Percentiles rank a stretch among this genome's conserved stretches.
These are phyloP conservation scores for Hypoxylon crocopeplum DNA, from an alignment of 495 filamentous ascomycete species.

Conservation along the genomic window DNA sequence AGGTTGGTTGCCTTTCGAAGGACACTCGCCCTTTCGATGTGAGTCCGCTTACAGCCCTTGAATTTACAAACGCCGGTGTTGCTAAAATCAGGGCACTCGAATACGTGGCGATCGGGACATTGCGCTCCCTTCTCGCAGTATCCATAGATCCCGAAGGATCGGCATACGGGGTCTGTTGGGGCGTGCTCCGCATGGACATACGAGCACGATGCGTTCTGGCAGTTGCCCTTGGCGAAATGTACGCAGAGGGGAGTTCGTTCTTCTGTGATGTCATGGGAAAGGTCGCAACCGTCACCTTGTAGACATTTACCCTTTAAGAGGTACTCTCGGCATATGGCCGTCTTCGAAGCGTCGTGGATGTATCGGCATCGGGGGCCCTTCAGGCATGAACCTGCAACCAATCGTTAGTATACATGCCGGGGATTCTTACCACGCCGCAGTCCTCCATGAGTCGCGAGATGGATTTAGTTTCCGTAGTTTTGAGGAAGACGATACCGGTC, in stretches of 20 bases:
- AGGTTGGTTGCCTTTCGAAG: constrained; percentile 53
- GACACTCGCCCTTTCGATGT: constrained; percentile 83
- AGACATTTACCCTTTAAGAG: constrained; percentile 80
- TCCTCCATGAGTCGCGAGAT: constrained; percentile 37
- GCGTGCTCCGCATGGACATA: constrained; percentile 89
- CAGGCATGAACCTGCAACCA: constrained; percentile 73
- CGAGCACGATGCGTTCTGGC: constrained; percentile 85
- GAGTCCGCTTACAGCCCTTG: constrained; percentile 82
- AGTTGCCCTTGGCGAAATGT: constrained; percentile 90
- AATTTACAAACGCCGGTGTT: constrained; percentile 85
- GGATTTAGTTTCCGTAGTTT: constrained; percentile 38
- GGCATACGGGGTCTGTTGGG: constrained; percentile 82
- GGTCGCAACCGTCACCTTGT: constrained; percentile 83
- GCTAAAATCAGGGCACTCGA: constrained; percentile 93
- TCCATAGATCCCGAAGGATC: constrained; percentile 82
- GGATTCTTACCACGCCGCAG: constrained; percentile 44
- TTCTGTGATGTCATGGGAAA: constrained; percentile 88
- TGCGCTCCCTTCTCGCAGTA: constrained; percentile 85
- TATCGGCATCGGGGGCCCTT: constrained; percentile 83
- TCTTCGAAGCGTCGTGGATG: constrained; percentile 84
- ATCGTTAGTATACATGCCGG: constrained; percentile 44
- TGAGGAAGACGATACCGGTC: constrained; percentile 76
- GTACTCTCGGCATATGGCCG: constrained; percentile 90
- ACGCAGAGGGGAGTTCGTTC: constrained; percentile 86
- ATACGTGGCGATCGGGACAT: constrained; percentile 83